Conservation (phyloP, 1,139 yeast species). For the Dujonia santamariae region DNA sequence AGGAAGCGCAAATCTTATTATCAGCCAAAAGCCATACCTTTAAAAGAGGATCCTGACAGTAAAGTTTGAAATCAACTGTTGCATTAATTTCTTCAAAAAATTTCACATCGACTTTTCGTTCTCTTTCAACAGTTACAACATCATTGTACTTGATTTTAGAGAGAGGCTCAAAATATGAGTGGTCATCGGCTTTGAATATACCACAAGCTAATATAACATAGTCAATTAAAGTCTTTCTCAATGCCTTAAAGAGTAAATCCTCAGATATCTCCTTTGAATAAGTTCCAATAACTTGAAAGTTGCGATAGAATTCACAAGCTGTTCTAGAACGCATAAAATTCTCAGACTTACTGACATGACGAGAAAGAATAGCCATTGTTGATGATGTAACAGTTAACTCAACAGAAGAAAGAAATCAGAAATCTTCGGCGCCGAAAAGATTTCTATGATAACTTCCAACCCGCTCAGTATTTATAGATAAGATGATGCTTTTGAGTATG, state of each 20-base stretch:
- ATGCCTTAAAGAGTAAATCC: constrained; percentile 22
- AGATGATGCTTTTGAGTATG: too few species aligned
- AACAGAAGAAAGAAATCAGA: too few species aligned
- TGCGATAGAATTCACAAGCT: constrained; percentile 25
- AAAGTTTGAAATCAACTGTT: constrained; percentile 20
- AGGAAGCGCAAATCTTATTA: constrained; percentile 22
- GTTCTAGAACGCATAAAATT: constrained; percentile 36
- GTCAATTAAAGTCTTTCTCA: constrained; percentile 31
- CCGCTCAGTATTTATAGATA: too few species aligned
- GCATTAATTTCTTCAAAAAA: constrained; percentile 25
- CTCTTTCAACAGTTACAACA: constrained; percentile 17
- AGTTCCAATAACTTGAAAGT: constrained; percentile 35
- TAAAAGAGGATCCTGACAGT: constrained; percentile 28
- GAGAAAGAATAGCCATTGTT: constrained; percentile 3
- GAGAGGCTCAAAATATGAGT: constrained; percentile 24
- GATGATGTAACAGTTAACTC: too few species aligned
- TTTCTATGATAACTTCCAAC: too few species aligned
- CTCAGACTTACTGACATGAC: constrained; percentile 33
- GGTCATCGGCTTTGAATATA: constrained; percentile 16
- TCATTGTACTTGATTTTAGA: constrained; percentile 21
- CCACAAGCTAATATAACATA: constrained; percentile 35
- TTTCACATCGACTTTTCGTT: constrained; percentile 19
- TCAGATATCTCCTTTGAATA: constrained; percentile 24
- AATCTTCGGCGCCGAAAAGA: too few species aligned
- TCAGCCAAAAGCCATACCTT: constrained; percentile 23